phyloP scores from a whole-genome alignment of 2,329 filamentous ascomycete species.

The Elsinoe necatrix region DNA sequence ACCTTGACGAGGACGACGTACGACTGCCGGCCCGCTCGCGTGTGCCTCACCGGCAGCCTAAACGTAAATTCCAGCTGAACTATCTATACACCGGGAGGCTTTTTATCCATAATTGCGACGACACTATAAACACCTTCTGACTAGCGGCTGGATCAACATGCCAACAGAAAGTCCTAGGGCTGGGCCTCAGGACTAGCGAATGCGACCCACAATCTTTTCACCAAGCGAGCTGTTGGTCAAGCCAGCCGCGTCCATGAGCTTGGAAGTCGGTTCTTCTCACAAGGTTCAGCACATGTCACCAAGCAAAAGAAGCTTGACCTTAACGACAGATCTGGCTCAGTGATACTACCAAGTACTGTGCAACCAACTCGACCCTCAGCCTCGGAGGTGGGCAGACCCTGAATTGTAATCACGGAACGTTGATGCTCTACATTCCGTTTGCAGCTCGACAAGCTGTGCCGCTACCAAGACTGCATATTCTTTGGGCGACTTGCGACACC shows the following conservation, averaged over 20 bases:
- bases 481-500: background rate
- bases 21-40: background rate
- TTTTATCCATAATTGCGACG: background rate
- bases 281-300: background rate
- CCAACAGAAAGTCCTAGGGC: background rate
- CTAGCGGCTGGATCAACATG: background rate
- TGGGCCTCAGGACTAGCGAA: background rate
- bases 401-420: background rate
- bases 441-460: background rate
- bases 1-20: background rate
- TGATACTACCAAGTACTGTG: background rate
- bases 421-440: background rate
- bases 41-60: background rate
- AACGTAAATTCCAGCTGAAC: background rate
- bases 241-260: background rate
- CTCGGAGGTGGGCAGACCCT: background rate
- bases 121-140: background rate
- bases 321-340: background rate
- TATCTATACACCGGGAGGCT: background rate
- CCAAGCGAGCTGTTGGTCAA: slow-evolving; percentile 5
- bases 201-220: background rate
- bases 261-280: background rate
- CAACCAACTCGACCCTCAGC: background rate
- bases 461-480: background rate
- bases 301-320: background rate